Evolutionary conservation across 768 basidiomycete species (phyloP).

Genomic region (Calocybe gangraenosa): DNA sequence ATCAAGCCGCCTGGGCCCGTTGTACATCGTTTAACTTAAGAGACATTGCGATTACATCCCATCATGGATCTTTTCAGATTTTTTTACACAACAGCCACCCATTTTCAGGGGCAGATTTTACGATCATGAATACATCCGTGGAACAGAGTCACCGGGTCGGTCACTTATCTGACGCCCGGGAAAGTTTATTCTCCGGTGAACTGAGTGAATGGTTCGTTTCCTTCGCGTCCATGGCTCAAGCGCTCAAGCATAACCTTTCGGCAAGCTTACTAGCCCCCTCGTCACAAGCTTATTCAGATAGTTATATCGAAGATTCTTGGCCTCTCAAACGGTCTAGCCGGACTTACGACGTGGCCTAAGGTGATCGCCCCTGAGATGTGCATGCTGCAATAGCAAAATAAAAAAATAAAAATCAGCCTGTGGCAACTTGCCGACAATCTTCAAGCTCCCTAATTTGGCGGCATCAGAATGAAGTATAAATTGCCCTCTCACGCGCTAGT

Average conservation of each 20-base stretch:
- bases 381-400: conserved; percentile 12
- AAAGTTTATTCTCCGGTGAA: conserved; percentile 12
- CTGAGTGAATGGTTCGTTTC: background rate
- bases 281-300: conserved; percentile 11
- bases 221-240: conserved; percentile 4
- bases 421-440: conserved; percentile 8
- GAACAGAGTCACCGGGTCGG: conserved; percentile 26
- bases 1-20: background rate
- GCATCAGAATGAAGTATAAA: conserved; percentile 12
- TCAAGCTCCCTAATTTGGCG: conserved; percentile 14
- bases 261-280: too few species aligned
- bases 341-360: conserved; percentile 9
- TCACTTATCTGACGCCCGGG: conserved; percentile 17
- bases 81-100: too few species aligned
- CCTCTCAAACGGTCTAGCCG: conserved; percentile 15
- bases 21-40: conserved; percentile 14
- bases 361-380: background rate
- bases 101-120: too few species aligned
- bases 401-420: conserved; percentile 9
- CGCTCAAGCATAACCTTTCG: conserved; percentile 4
- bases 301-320: conserved; percentile 3
- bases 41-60: too few species aligned
- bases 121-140: too few species aligned
- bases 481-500: conserved; percentile 2
- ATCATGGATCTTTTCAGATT: too few species aligned